Evolutionary conservation across 257 asterid genomes (phyloP), one percentile per base, ranked within the genome.

Genomic region (Gentiana straminea): DNA sequence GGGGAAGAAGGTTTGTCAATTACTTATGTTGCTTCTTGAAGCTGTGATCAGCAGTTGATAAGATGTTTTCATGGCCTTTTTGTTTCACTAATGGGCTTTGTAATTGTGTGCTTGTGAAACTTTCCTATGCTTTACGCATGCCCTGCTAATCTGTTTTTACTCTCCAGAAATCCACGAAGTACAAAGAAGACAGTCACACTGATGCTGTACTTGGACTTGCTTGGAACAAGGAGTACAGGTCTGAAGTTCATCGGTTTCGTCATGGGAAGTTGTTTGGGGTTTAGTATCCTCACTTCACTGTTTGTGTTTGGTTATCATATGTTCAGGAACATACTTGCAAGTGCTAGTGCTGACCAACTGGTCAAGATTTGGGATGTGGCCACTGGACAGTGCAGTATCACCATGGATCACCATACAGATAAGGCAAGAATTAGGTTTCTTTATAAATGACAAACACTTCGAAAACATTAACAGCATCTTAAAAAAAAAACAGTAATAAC

Each of bases 211-310:
- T 92, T 60, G 95, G 94, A 54, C 95, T 92, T 70, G 86, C 97
- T 74, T 92, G 95, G 98, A 92, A 92, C 71, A 85, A 81, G 71
- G 94, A 85, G 61, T 85, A 75, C 78, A 83, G 86, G 97, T 91
- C 54, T 49, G 39, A 54, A 51, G 52, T 58, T 50, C 46, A 41
- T 36, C 35, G 35, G n/a, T 54, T 51, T 61, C 46, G 10, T 49
- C 33, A 1, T 35, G 9, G 4, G 1, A 3, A 2, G 63, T 51
- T 54, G 11, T 35, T 51, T 63, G 56, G 38, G 24, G 24, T 24
- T 24, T 24, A 24, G 24, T 24, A 24, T 24, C 24, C 24, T 24
- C 24, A 24, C 24, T 57, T 52, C 8, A 49, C 33, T 45, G 8
- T 54, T 65, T 8, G 57, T 41, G n/a, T 47, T 61, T 55, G 49